Evolutionary conservation across 331 rosid species (phyloP).

Genomic region (Malus hybrid): DNA sequence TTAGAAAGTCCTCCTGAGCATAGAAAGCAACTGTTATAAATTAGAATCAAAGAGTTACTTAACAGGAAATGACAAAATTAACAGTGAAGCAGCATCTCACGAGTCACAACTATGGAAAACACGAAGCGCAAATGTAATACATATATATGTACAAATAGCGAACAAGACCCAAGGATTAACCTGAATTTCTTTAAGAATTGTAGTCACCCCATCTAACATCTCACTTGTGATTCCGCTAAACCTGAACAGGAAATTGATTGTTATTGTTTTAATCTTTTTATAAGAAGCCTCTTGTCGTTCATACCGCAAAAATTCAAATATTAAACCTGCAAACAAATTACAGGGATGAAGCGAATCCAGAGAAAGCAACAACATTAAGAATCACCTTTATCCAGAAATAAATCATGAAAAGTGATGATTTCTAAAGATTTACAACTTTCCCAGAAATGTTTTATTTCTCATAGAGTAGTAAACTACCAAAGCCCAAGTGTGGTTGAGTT

Average conservation of each 20-base stretch:
- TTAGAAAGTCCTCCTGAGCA: constrained; percentile 62
- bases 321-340: neutral
- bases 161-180: constrained; percentile 30
- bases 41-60: constrained; percentile 12
- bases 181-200: constrained; percentile 83
- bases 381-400: neutral
- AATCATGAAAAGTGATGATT: neutral
- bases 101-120: constrained; percentile 3
- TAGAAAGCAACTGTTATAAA: constrained; percentile 28
- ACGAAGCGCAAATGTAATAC: neutral
- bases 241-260: constrained; percentile 33
- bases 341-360: neutral
- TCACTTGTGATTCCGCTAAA: constrained; percentile 89
- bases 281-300: neutral
- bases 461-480: neutral
- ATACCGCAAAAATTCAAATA: neutral
- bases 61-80: constrained; percentile 16
- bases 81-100: constrained; percentile 4
- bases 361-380: neutral
- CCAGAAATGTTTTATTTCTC: neutral
- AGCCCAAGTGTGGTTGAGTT: neutral
- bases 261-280: neutral
- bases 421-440: neutral
- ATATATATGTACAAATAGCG: neutral
- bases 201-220: constrained; percentile 81